Conservation (phyloP, 495 filamentous ascomycete species). For the Aspergillus saccharolyticus region DNA sequence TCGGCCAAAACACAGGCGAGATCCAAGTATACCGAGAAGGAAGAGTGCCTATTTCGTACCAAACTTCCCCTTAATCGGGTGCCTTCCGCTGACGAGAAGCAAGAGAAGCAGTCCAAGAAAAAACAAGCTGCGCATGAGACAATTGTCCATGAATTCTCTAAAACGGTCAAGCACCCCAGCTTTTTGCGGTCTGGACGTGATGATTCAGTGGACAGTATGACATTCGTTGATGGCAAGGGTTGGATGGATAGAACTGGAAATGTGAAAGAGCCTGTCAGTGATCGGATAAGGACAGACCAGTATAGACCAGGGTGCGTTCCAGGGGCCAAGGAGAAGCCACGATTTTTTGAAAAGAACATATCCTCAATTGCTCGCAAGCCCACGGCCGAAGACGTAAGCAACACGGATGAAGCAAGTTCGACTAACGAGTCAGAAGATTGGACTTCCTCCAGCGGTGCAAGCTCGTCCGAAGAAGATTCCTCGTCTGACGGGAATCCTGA, state of each 20-base stretch:
- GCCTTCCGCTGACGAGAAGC: constrained; percentile 33
- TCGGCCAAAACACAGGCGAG: constrained; percentile 54
- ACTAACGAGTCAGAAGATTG: constrained; percentile 36
- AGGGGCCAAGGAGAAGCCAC: constrained; percentile 36
- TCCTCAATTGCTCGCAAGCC: constrained; percentile 3
- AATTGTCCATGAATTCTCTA: constrained; percentile 76
- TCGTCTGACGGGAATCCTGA: constrained; percentile 24
- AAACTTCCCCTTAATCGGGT: constrained; percentile 60
- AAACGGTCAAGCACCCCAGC: constrained; percentile 68
- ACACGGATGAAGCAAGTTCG: constrained; percentile 16
- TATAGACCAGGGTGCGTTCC: constrained; percentile 33
- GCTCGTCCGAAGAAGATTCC: constrained; percentile 28
- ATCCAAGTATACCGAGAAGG: constrained; percentile 73
- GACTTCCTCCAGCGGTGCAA: constrained; percentile 42
- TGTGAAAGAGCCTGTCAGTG: constrained; percentile 56
- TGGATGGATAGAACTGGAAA: constrained; percentile 82
- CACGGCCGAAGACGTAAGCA: constrained; percentile 1
- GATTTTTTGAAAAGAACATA: constrained; percentile 7
- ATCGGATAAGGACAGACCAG: constrained; percentile 30
- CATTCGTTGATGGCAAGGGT: constrained; percentile 65
- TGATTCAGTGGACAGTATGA: constrained; percentile 27
- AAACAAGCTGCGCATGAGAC: constrained; percentile 51
- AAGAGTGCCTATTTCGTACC: constrained; percentile 80
- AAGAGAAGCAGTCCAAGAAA: constrained; percentile 41
- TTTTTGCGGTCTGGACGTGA: constrained; percentile 57